Percentiles rank a stretch among this genome's conserved stretches.
Evolutionary conservation across 2,329 filamentous ascomycete species (phyloP).

Genomic region (Penicillium sp.): DNA sequence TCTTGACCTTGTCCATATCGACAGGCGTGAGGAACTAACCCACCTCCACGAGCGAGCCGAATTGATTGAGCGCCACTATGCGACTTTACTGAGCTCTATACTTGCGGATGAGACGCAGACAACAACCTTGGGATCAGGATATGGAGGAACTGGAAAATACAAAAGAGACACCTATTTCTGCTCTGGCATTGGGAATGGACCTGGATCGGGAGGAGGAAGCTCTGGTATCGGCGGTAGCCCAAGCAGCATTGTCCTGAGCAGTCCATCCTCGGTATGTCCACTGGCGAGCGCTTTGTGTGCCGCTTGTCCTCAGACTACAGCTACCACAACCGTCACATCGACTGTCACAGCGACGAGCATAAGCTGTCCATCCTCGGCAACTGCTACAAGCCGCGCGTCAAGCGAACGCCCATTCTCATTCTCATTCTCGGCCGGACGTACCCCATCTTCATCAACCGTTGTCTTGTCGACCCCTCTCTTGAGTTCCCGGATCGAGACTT

Average conservation of each 20-base stretch:
- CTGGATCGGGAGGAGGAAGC: background rate
- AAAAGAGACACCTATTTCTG: too few species aligned
- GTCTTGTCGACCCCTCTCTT: background rate
- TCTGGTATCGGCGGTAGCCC: background rate
- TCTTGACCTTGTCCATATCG: background rate
- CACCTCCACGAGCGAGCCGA: background rate
- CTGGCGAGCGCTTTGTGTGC: slow-evolving; percentile 15
- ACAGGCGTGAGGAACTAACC: background rate
- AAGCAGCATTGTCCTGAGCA: background rate
- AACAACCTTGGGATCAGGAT: background rate
- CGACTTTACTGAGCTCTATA: slow-evolving; percentile 3
- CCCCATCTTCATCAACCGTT: background rate
- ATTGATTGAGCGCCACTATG: slow-evolving; percentile 2
- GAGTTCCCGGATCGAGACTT: background rate
- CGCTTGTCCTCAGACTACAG: slow-evolving; percentile 6
- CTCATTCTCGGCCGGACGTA: background rate
- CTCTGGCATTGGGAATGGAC: background rate
- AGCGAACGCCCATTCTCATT: too few species aligned
- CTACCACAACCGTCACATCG: background rate
- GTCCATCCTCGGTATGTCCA: background rate
- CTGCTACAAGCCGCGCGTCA: too few species aligned
- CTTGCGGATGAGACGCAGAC: background rate
- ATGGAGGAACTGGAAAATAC: background rate
- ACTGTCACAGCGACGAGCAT: slow-evolving; percentile 7
- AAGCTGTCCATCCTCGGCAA: background rate